Evolutionary conservation across 2,329 filamentous ascomycete genomes (phyloP).

Genomic region (Colletotrichum truncatum): DNA sequence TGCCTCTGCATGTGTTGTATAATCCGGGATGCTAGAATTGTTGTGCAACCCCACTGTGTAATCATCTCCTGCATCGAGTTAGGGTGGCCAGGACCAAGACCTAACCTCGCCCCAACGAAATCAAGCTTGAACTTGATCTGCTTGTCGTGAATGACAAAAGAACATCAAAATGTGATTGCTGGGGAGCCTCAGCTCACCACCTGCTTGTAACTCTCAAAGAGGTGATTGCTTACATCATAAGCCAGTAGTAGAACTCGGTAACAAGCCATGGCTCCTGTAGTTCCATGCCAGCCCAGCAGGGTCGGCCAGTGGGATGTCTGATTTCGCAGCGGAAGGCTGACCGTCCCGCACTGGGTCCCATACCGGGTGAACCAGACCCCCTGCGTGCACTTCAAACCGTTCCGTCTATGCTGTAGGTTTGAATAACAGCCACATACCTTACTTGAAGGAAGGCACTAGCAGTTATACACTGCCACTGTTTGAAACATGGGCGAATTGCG

Average conservation of each 20-base stretch:
- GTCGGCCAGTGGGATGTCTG: background rate
- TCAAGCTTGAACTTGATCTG: too few species aligned
- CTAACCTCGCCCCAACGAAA: too few species aligned
- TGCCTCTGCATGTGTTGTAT: conserved; percentile 9
- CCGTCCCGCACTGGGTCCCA: background rate
- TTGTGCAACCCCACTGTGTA: conserved; percentile 4
- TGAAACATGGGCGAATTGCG: conserved; percentile 1
- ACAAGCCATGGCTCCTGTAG: too few species aligned
- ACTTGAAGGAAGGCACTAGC: background rate
- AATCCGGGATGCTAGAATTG: background rate
- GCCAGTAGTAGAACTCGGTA: background rate
- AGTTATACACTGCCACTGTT: conserved; percentile 2
- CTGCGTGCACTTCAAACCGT: conserved; percentile 1
- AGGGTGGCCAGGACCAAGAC: too few species aligned
- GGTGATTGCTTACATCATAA: background rate
- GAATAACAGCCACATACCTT: background rate
- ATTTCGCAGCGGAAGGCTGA: background rate
- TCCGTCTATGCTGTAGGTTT: background rate
- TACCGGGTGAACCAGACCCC: background rate
- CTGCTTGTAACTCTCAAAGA: background rate
- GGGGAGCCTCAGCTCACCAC: too few species aligned
- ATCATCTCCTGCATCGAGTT: background rate
- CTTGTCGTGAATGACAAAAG: background rate
- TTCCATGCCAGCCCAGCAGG: background rate
- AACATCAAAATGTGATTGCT: background rate